Evolutionary conservation across 495 filamentous ascomycete genomes (phyloP).

Genomic region (Astrocystis sublimbata): DNA sequence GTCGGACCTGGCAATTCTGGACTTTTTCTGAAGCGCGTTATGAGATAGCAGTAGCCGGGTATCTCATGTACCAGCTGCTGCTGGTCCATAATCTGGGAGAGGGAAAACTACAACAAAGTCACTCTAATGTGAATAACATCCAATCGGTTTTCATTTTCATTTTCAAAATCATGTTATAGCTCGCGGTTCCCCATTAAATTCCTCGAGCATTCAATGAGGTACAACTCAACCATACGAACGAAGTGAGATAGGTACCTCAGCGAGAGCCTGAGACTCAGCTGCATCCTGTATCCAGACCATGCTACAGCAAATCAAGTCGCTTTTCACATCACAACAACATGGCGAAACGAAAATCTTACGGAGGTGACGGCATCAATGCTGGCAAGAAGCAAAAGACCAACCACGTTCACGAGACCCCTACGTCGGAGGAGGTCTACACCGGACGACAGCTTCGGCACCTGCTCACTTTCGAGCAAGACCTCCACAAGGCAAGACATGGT

Average conservation of each 20-base stretch:
- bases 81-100: too few relatives aligned
- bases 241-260: background rate
- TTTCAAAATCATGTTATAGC: background rate
- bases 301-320: constrained; percentile 20
- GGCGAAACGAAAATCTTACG: constrained; percentile 43
- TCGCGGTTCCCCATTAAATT: background rate
- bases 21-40: constrained; percentile 23
- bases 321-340: constrained; percentile 25
- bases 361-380: constrained; percentile 31
- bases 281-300: constrained; percentile 23
- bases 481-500: constrained; percentile 64
- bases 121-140: too few relatives aligned
- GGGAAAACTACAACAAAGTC: too few relatives aligned
- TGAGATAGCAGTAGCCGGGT: background rate
- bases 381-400: constrained; percentile 35
- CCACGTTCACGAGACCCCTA: constrained; percentile 49
- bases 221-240: background rate
- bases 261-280: background rate
- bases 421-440: constrained; percentile 57
- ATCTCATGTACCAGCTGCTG: background rate
- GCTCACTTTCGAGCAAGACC: constrained; percentile 68
- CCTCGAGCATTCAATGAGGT: background rate
- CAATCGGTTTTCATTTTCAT: background rate
- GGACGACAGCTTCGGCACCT: constrained; percentile 61
- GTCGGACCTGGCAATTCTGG: constrained; percentile 31